A percentile compares a stretch with the other conserved stretches of the same genome.
phyloP scores from a whole-genome alignment of 2,329 filamentous ascomycete genomes.

The Elsinoe ampelina region DNA sequence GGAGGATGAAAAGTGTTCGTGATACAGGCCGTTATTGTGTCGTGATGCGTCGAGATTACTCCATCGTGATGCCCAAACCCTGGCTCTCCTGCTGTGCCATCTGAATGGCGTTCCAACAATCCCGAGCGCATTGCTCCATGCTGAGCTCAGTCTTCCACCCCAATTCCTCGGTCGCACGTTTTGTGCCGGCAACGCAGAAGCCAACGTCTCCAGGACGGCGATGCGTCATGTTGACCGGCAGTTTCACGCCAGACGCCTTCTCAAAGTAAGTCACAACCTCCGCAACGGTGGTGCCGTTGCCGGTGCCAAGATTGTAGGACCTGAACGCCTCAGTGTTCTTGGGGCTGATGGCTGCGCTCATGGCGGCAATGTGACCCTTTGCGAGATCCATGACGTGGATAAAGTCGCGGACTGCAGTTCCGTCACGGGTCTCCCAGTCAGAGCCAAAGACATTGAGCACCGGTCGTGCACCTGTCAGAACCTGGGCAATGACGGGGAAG shows the following conservation, averaged over 20 bases:
- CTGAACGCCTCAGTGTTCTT: slow-evolving; percentile 28
- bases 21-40: neutral
- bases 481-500: slow-evolving; percentile 54
- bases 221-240: slow-evolving; percentile 30
- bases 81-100: slow-evolving; percentile 1
- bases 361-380: slow-evolving; percentile 53
- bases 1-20: neutral
- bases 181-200: slow-evolving; percentile 32
- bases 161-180: slow-evolving; percentile 31
- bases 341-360: slow-evolving; percentile 30
- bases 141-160: slow-evolving; percentile 31
- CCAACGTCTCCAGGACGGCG: slow-evolving; percentile 34
- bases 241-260: slow-evolving; percentile 26
- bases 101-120: slow-evolving; percentile 29
- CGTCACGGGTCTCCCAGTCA: slow-evolving; percentile 57
- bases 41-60: neutral
- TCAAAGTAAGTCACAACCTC: slow-evolving; percentile 34
- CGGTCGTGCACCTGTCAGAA: slow-evolving; percentile 46
- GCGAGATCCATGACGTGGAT: slow-evolving; percentile 60
- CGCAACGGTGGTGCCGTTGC: slow-evolving; percentile 34
- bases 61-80: slow-evolving; percentile 8
- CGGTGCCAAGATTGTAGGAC: slow-evolving; percentile 35
- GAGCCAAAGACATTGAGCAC: slow-evolving; percentile 54
- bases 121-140: slow-evolving; percentile 29
- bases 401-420: slow-evolving; percentile 58